phyloP scores from a whole-genome alignment of 768 basidiomycete genomes.

The Baorangia bicolor region DNA sequence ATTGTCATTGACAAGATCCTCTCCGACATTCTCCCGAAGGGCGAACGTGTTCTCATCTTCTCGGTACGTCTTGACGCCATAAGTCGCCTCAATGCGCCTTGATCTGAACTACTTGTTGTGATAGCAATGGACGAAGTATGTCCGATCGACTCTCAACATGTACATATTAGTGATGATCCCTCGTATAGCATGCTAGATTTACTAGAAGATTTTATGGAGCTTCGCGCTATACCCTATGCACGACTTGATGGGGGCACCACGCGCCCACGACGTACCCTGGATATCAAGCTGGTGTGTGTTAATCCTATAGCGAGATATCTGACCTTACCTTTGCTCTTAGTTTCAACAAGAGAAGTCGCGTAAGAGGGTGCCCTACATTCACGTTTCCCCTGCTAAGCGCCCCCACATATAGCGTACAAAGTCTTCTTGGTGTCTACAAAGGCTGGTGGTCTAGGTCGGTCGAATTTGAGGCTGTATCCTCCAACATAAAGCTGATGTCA shows the following conservation, averaged over 20 bases:
- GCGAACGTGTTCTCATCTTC: slow-evolving; percentile 67
- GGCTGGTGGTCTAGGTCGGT: slow-evolving; percentile 66
- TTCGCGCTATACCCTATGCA: slow-evolving; percentile 58
- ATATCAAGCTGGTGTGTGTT: slow-evolving; percentile 51
- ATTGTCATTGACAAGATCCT: slow-evolving; percentile 60
- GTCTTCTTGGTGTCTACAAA: slow-evolving; percentile 71
- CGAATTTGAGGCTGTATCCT: background rate
- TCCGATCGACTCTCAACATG: background rate
- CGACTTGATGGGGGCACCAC: slow-evolving; percentile 57
- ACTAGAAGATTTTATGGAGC: slow-evolving; percentile 63
- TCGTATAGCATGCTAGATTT: slow-evolving; percentile 60
- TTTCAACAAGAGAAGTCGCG: slow-evolving; percentile 61
- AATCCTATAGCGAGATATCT: background rate
- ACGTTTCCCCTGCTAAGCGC: slow-evolving; percentile 2
- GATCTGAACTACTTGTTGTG: slow-evolving; percentile 11
- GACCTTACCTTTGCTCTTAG: slow-evolving; percentile 25
- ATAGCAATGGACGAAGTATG: slow-evolving; percentile 60
- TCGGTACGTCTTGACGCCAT: slow-evolving; percentile 41
- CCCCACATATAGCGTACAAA: slow-evolving; percentile 46
- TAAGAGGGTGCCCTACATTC: slow-evolving; percentile 29
- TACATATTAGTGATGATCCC: background rate
- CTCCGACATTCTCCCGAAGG: slow-evolving; percentile 53
- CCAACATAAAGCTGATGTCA: slow-evolving; percentile 17
- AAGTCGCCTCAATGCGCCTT: background rate
- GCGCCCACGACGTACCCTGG: slow-evolving; percentile 54